These are phyloP conservation scores for Termitomyces sp. DNA, from an alignment of 768 basidiomycete species.

Conservation along the genomic window DNA sequence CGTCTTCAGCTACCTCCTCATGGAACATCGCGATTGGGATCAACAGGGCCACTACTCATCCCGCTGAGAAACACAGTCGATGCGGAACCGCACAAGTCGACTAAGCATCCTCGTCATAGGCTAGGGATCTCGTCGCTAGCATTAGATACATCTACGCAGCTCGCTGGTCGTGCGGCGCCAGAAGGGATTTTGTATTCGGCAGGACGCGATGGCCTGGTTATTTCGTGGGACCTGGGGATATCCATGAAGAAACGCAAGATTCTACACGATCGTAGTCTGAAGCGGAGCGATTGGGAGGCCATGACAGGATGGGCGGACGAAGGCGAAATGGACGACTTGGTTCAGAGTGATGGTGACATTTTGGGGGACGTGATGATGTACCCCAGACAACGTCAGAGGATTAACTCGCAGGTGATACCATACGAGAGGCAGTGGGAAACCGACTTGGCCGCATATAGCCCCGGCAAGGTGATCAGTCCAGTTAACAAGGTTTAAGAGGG, in stretches of 20 bases:
- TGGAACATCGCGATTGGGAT: conserved; percentile 58
- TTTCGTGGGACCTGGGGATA: conserved; percentile 81
- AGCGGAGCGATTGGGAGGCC: conserved; percentile 53
- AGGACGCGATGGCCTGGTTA: conserved; percentile 82
- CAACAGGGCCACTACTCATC: conserved; percentile 62
- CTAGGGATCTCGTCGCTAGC: conserved; percentile 86
- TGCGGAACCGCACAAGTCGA: conserved; percentile 18
- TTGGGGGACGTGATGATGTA: conserved; percentile 58
- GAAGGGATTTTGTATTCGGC: conserved; percentile 89
- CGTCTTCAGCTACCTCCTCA: conserved; percentile 67
- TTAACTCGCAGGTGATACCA: conserved; percentile 36
- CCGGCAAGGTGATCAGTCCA: conserved; percentile 34
- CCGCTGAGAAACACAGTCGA: conserved; percentile 22
- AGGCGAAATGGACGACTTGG: conserved; percentile 53
- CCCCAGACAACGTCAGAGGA: conserved; percentile 28
- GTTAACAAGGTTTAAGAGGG: background rate
- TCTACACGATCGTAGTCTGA: conserved; percentile 19
- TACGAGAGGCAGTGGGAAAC: conserved; percentile 79
- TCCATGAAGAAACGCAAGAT: conserved; percentile 46
- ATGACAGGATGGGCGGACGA: conserved; percentile 85
- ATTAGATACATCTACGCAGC: conserved; percentile 74
- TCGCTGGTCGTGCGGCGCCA: conserved; percentile 59
- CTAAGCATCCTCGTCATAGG: conserved; percentile 71
- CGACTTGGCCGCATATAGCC: conserved; percentile 47
- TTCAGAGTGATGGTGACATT: conserved; percentile 67